Percentiles rank a stretch among this genome's conserved stretches.
Conservation (phyloP, 768 basidiomycete genomes). For the Tricholoma sp. region DNA sequence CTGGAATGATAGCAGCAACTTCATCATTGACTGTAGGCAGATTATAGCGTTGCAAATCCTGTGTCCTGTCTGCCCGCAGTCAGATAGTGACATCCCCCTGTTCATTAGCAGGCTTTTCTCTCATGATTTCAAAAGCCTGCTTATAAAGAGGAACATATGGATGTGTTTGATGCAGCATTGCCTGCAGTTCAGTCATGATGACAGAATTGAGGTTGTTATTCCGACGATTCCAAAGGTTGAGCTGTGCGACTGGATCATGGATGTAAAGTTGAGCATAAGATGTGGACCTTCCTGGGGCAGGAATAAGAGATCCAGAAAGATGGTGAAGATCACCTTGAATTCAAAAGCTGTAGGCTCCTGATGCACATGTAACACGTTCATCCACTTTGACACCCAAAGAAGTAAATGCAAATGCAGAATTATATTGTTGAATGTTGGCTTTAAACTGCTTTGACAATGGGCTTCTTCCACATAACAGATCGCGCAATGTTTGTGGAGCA, state of each 20-base stretch:
- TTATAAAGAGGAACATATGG: slow-evolving; percentile 16
- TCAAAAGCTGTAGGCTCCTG: slow-evolving; percentile 20
- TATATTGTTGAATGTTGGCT: slow-evolving; percentile 5
- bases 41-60: slow-evolving; percentile 33
- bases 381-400: slow-evolving; percentile 27
- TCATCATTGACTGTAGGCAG: slow-evolving; percentile 32
- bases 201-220: slow-evolving; percentile 2
- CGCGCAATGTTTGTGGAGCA: background rate
- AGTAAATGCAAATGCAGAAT: slow-evolving; percentile 27
- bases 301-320: slow-evolving; percentile 22
- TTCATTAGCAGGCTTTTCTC: slow-evolving; percentile 9
- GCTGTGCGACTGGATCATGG: slow-evolving; percentile 19
- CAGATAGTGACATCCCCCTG: slow-evolving; percentile 1
- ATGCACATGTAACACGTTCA: slow-evolving; percentile 9
- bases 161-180: slow-evolving; percentile 1
- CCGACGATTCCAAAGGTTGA: background rate
- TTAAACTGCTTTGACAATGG: slow-evolving; percentile 16
- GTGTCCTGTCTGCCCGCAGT: background rate
- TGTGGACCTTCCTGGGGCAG: slow-evolving; percentile 9
- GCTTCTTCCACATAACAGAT: background rate
- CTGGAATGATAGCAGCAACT: slow-evolving; percentile 33
- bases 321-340: slow-evolving; percentile 31
- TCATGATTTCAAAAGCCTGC: slow-evolving; percentile 19
- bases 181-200: slow-evolving; percentile 7
- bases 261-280: slow-evolving; percentile 31